These are phyloP conservation scores for Trichodelitschia bisporula DNA, from an alignment of 495 filamentous ascomycete species.

Conservation along the genomic window DNA sequence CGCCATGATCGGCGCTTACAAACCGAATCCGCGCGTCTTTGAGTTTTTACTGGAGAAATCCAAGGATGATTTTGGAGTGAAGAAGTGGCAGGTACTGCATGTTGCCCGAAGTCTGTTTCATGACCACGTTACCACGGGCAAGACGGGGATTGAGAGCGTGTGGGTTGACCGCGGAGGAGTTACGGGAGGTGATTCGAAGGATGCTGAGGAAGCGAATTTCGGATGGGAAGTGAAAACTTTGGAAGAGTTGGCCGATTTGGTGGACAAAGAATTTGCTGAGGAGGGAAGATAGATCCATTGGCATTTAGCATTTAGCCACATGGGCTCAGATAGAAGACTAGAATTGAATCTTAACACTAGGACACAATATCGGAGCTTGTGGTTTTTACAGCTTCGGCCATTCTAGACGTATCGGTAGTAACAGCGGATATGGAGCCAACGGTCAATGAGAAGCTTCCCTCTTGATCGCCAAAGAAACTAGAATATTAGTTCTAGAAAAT, in stretches of 20 bases:
- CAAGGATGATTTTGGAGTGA: slow-evolving; percentile 27
- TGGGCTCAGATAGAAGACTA: too few relatives aligned
- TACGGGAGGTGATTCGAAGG: slow-evolving; percentile 15
- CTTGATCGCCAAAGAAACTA: slow-evolving; percentile 46
- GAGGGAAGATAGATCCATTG: background rate
- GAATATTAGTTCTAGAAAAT: background rate
- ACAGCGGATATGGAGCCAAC: slow-evolving; percentile 25
- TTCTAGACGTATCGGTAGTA: too few relatives aligned
- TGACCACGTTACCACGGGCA: slow-evolving; percentile 45
- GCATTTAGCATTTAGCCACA: too few relatives aligned
- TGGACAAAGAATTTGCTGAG: slow-evolving; percentile 20
- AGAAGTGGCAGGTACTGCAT: slow-evolving; percentile 32
- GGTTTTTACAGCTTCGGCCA: too few relatives aligned
- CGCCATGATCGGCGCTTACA: slow-evolving; percentile 51
- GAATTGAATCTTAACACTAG: too few relatives aligned
- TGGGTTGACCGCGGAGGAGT: slow-evolving; percentile 41
- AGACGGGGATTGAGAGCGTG: slow-evolving; percentile 33
- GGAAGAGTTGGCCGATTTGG: slow-evolving; percentile 45
- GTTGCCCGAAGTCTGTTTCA: slow-evolving; percentile 44
- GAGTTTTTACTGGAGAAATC: slow-evolving; percentile 31
- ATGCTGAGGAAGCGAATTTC: slow-evolving; percentile 19
- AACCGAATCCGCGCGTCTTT: slow-evolving; percentile 44
- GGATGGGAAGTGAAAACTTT: slow-evolving; percentile 38
- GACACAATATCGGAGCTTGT: too few relatives aligned
- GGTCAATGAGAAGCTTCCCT: slow-evolving; percentile 38